Base-by-base conservation (phyloP, 2,329 filamentous ascomycete genomes). In the Plenodomus lindquistii region DNA sequence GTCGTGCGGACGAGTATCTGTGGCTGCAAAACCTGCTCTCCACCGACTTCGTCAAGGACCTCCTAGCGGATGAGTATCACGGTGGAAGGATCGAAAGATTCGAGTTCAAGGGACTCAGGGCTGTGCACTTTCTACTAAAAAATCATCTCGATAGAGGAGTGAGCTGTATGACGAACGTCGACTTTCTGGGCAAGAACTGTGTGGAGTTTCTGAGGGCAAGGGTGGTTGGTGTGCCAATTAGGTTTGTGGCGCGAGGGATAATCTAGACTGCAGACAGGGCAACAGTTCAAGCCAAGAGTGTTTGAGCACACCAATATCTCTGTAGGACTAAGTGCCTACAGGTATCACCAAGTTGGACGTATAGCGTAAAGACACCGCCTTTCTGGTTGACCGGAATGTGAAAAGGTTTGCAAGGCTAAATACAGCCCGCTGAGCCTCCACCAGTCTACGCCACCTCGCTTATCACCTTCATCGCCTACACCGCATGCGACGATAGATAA, bases 101-200 rank as follows among this genome's bases (percentile, higher is more conserved):
- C 37, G 51, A 54, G 34, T 42, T 51, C 21, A 17, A 18, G 2
- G 51, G 51, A 9, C 42, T 48, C 10, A 17, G 39, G 1, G 42
- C 42, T 38, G 71, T 75, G 22, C 73, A 75, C 46, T 74, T 75
- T 48, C 56, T 77, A 21, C 54, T 79, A 18, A 66, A 75, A 42
- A 75, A 79, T 54, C 75, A 78, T 48, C 57, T 78, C 3, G 75
- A 77, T 44, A 65, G 75, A 0, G 74, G 74, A 0, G 73, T 73
- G 53, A 72, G 73, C 27, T 69, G 69, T 1, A 73, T 70, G 7
- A 67, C 65, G 43, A 65, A 67, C 1, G 74, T 76, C 27, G 76
- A 78, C 52, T 71, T 69, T 0, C 62, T 79, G 3, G 76, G 75
- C 0, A 79, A 78, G 67, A 75, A 75, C 20, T 65, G 72, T 34